Percentiles rank a stretch among this genome's conserved stretches.
Evolutionary conservation across 78 protist genomes (phyloP).

Genomic region (Dictyostelium discoideum): DNA sequence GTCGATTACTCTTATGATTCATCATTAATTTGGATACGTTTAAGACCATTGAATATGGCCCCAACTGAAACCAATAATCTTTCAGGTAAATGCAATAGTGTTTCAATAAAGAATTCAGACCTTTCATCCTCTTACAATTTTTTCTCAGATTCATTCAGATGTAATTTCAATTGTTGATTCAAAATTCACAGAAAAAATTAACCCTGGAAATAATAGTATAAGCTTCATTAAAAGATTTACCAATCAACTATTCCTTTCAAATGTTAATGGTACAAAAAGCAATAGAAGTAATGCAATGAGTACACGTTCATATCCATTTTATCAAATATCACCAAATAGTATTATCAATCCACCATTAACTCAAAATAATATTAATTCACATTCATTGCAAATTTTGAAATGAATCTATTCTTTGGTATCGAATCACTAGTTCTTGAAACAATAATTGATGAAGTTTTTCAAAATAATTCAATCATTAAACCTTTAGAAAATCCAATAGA

Average conservation of each 20-base stretch:
- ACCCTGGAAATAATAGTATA: neutral
- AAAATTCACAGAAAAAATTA: neutral
- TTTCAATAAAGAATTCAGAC: neutral
- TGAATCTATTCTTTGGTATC: too few relatives aligned
- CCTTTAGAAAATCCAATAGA: too few relatives aligned
- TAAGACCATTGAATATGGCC: too few relatives aligned
- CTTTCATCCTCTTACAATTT: neutral
- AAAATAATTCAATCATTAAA: neutral
- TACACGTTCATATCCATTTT: neutral
- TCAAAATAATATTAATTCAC: neutral
- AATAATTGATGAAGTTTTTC: neutral
- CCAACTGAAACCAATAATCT: neutral
- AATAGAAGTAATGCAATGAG: neutral
- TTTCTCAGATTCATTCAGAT: neutral
- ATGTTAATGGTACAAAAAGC: neutral
- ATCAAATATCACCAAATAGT: neutral
- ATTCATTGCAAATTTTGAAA: neutral
- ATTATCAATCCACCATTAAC: neutral
- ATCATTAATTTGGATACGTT: neutral
- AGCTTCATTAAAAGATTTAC: neutral
- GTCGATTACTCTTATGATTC: neutral
- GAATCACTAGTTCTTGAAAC: neutral
- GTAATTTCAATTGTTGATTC: neutral
- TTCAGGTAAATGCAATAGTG: neutral
- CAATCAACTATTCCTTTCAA: neutral